Base-by-base conservation (phyloP, 345 rosid genomes). In the Salix arbutifolia region DNA sequence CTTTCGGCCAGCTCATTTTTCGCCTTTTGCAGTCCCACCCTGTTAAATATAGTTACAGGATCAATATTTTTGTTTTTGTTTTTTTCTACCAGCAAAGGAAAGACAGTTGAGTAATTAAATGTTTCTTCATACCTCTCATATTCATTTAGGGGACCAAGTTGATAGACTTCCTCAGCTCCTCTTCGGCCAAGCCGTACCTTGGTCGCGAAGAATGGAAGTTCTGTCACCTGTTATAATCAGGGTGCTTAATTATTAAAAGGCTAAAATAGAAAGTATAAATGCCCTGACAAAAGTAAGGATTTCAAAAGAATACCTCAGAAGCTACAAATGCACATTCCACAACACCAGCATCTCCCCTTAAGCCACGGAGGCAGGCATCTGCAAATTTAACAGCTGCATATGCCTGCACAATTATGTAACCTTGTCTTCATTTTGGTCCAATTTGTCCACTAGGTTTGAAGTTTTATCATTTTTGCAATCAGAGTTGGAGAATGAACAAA, bases 381-480 rank as follows among this genome's bases (percentile, higher is more conserved):
- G 99, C 99, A 74, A 96, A 93, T 86, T 96, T 91, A 50, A 90
- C 98, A 10, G 99, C 98, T 69, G 99, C 97, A 84, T 91, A 96
- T 28, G 98, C 99, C 99, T 96, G 88, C 71, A 79, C 21, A 60
- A 46, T 38, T 28, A 31, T 2, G 3, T 25, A 58, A 21, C 19
- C 30, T 76, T 56, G 42, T 69, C n/a, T n/a, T 70, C 16, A 31
- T 62, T 64, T 64, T 31, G 23, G 62, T 58, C 52, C 44, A 40
- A 6, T 2, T 30, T 11, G 58, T 44, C 23, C 18, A 37, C 21
- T 6, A 18, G 40, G 33, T 68, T 12, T 61, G 25, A 25, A 38
- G 18, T 38, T 40, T 18, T 37, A 5, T 18, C 37, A 42, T 7
- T 65, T 30, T 13, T 61, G 64, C 25, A n/a, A 58, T 58, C 28